phyloP scores from a whole-genome alignment of 805 yeast genomes.

The Starmerella apicola region DNA sequence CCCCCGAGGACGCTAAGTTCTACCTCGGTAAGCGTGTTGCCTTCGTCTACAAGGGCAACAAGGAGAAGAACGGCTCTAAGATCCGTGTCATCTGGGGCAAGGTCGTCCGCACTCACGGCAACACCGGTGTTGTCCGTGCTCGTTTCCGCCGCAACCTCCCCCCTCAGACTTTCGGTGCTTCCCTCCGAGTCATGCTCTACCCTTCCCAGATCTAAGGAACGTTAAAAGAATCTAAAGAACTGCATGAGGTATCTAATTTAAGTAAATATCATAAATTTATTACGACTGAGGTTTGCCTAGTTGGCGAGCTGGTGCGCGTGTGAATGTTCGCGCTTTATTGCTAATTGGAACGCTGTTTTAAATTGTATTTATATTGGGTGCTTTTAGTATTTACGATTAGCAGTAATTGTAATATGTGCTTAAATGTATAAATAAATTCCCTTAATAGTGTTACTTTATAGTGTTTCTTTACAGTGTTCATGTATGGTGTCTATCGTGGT shows the following conservation, averaged over 20 bases:
- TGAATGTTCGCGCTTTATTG: too few relatives aligned
- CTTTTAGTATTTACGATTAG: too few relatives aligned
- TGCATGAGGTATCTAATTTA: slow-evolving; percentile 15
- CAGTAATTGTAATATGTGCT: too few relatives aligned
- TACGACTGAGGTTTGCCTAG: too few relatives aligned
- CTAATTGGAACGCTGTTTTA: too few relatives aligned
- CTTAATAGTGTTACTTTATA: too few relatives aligned
- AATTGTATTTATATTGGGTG: too few relatives aligned
- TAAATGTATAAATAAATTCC: too few relatives aligned
- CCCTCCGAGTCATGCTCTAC: slow-evolving; percentile 98
- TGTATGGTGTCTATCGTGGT: too few relatives aligned
- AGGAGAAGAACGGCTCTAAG: slow-evolving; percentile 97
- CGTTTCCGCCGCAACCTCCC: slow-evolving; percentile 98
- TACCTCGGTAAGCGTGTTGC: slow-evolving; percentile 99
- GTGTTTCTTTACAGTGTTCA: too few relatives aligned
- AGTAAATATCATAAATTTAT: slow-evolving; percentile 11
- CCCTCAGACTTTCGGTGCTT: slow-evolving; percentile 99
- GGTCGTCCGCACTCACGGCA: slow-evolving; percentile 97
- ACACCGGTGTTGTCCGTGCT: slow-evolving; percentile 96
- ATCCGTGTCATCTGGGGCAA: slow-evolving; percentile 99
- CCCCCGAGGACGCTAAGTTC: slow-evolving; percentile 92
- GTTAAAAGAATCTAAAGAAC: slow-evolving; percentile 3
- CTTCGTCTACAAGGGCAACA: slow-evolving; percentile 96
- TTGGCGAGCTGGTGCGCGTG: too few relatives aligned
- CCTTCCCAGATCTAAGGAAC: slow-evolving; percentile 87